Percentiles rank a stretch among this genome's conserved stretches.
Evolutionary conservation across 805 yeast species (phyloP).

Genomic region (Grigorovia humatica): DNA sequence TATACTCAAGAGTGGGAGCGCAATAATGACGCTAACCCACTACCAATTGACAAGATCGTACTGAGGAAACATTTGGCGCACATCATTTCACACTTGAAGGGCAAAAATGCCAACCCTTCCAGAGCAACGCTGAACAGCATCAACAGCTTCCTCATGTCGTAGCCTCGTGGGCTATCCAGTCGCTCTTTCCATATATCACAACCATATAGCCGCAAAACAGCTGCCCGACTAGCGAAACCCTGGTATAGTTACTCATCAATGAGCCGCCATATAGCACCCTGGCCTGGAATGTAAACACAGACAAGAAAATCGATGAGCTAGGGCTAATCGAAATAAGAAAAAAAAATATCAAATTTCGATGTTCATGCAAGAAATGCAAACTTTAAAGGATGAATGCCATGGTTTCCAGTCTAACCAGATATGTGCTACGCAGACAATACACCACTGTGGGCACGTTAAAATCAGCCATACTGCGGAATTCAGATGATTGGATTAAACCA

Average conservation of each 20-base stretch:
- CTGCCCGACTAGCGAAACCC: no score
- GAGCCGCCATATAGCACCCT: no score
- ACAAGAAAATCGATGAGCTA: background rate
- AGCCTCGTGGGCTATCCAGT: background rate
- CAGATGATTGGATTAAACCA: background rate
- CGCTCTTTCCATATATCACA: background rate
- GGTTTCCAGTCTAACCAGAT: background rate
- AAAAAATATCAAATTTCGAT: background rate
- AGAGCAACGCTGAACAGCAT: slow-evolving; percentile 68
- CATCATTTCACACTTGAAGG: slow-evolving; percentile 32
- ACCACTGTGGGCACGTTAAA: background rate
- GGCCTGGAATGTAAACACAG: background rate
- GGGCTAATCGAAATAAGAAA: background rate
- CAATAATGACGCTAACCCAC: background rate
- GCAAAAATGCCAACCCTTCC: slow-evolving; percentile 57
- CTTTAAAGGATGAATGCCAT: background rate
- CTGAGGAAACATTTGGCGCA: slow-evolving; percentile 47
- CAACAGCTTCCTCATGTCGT: slow-evolving; percentile 42
- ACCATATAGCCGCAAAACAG: background rate
- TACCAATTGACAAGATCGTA: slow-evolving; percentile 36
- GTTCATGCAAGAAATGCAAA: background rate
- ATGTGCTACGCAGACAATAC: background rate
- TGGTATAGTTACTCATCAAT: no score
- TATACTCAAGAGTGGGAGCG: slow-evolving; percentile 36
- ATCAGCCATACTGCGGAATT: background rate